Conservation (phyloP, 192 early-diverging fungal genomes). For the Bifiguratus adelaidae region DNA sequence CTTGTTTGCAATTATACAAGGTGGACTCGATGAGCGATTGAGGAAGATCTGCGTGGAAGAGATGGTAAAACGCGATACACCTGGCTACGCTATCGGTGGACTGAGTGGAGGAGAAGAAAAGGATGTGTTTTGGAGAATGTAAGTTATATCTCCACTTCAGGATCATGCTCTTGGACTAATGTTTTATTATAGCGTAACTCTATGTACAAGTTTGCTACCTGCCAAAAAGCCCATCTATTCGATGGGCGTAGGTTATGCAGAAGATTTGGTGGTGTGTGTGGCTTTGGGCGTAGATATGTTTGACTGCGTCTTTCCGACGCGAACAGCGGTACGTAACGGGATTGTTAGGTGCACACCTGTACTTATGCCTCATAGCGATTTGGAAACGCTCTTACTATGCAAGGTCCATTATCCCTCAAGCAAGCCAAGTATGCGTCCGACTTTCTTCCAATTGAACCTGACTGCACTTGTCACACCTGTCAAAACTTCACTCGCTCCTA, state of each 20-base stretch:
- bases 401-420: conserved; percentile 55
- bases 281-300: conserved; percentile 87
- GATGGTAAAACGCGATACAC: conserved; percentile 69
- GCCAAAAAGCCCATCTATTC: conserved; percentile 80
- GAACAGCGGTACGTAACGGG: conserved; percentile 50
- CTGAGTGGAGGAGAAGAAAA: conserved; percentile 82
- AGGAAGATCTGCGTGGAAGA: conserved; percentile 64
- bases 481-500: conserved; percentile 64
- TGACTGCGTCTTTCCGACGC: conserved; percentile 85
- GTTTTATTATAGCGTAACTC: conserved; percentile 29
- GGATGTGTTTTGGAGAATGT: conserved; percentile 75
- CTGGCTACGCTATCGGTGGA: conserved; percentile 82
- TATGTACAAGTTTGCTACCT: conserved; percentile 74
- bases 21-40: conserved; percentile 60
- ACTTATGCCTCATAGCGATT: conserved; percentile 39
- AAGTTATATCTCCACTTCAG: conserved; percentile 6
- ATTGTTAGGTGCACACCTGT: background rate
- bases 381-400: conserved; percentile 70
- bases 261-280: conserved; percentile 76
- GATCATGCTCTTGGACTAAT: background rate
- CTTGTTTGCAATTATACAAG: conserved; percentile 84
- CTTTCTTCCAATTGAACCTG: conserved; percentile 60
- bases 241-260: conserved; percentile 82
- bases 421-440: conserved; percentile 51
- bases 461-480: conserved; percentile 70